Evolutionary conservation across 768 basidiomycete genomes (phyloP).

Genomic region (Phylloporus scabripes): DNA sequence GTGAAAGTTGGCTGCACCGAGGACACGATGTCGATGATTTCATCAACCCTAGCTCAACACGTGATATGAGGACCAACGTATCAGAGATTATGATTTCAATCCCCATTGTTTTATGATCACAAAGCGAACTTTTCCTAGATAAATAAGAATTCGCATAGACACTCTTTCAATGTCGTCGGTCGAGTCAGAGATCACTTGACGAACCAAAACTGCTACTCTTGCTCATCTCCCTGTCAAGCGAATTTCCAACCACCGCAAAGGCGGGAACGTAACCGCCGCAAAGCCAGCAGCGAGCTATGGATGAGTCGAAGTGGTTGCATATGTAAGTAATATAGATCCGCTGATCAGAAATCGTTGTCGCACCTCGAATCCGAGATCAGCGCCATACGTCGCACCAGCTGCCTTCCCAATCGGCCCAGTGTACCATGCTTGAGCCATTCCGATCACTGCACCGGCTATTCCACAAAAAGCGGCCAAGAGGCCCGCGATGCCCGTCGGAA

Average conservation of each 20-base stretch:
- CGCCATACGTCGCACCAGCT: conserved; percentile 40
- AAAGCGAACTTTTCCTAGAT: too few species aligned
- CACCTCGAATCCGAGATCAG: conserved; percentile 53
- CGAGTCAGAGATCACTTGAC: neutral
- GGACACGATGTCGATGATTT: too few species aligned
- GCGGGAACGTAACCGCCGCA: conserved; percentile 42
- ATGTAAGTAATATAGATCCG: neutral
- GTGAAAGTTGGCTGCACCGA: too few species aligned
- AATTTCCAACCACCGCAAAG: conserved; percentile 48
- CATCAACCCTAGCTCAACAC: too few species aligned
- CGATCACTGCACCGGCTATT: conserved; percentile 43
- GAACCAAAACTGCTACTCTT: neutral
- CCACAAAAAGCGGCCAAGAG: conserved; percentile 43
- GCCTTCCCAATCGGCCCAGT: conserved; percentile 43
- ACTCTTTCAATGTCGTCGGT: too few species aligned
- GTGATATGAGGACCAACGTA: too few species aligned
- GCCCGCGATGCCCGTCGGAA: conserved; percentile 47
- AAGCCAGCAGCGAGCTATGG: conserved; percentile 40
- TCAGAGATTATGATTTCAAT: too few species aligned
- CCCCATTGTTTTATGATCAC: too few species aligned
- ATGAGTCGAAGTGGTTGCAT: neutral
- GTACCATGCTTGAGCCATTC: conserved; percentile 52
- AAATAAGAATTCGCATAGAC: too few species aligned
- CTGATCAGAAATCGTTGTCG: neutral
- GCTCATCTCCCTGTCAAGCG: conserved; percentile 34